Base-by-base conservation (phyloP, 257 asterid species). In the Rubia yunnanensis region DNA sequence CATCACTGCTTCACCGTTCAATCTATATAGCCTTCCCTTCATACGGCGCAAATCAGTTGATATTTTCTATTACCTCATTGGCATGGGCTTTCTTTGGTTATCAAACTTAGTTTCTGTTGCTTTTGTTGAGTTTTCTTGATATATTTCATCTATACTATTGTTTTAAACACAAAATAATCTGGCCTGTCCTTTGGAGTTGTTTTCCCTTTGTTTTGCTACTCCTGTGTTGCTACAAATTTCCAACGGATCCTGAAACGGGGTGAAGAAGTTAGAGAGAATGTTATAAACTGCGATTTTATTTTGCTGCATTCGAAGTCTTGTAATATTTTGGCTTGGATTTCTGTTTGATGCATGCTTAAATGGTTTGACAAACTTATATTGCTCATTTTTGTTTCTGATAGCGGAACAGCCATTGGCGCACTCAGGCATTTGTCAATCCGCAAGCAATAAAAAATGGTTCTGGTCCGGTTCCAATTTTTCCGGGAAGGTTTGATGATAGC, bases 331-430 rank as follows among this genome's bases (percentile, higher is more conserved):
- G 52, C 60, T 59, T 60, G 69, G 11, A 64, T 61, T 64, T 67
- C 8, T 34, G 65, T 52, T 66, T 59, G 48, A 63, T 23, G 64
- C 60, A 44, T 74, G 39, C 58, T 48, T 70, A 56, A 50, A 32
- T 53, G 59, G 18, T 27, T 41, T n/a, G n/a, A n/a, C n/a, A 34
- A 13, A 67, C 49, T 73, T 68, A 56, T 49, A 26, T 71, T 27
- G n/a, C n/a, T 70, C 53, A 9, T 72, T n/a, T 61, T 52, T 62
- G 13, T 57, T 64, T 76, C 77, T 52, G 59, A 66, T 71, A 90
- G 99, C 88, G 95, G 78, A 94, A 88, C 77, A 90, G 88, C 77
- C 97, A 90, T 35, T 94, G 99, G 99, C 92, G 82, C 15, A 68
- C 78, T 52, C 96, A 80, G 72, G 74, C 74, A 74, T 79, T 84